Evolutionary conservation across 495 filamentous ascomycete species (phyloP), one percentile per base, ranked within the genome.

Genomic region (Tuber microsphaerosporum): DNA sequence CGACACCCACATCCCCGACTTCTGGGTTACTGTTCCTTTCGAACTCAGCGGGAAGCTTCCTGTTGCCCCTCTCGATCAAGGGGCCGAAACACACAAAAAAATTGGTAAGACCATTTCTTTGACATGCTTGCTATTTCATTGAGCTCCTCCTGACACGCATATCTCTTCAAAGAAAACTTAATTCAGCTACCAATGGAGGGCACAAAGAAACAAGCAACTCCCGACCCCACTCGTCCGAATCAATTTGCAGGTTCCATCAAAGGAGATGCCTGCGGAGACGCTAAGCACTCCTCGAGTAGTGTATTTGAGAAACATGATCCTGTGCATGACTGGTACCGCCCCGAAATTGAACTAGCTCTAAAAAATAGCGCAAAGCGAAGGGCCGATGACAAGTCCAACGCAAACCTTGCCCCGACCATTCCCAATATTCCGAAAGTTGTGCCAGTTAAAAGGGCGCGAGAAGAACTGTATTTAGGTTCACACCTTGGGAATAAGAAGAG

Each of bases 201-300:
- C 4, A 65, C 56, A 65, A 34, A 31, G 56, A 65, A 65, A 34
- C 51, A 26, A 31, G 12, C 51, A 26, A 34, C 26, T 10, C 56
- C 26, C 14, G 12, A 34, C 8, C 26, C 26, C 26, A 4, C 31
- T 65, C 56, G 31, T 17, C 26, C 26, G 56, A 6, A 34, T 34
- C 26, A 16, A 19, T 34, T 12, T 14, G 56, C 26, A 34, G 34
- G 76, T n/a, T 39, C 10, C 2, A 31, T 56, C 20, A 75, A 82
- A 71, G 43, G 20, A 20, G 77, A 75, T 61, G n/a, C n/a, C n/a
- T 26, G 10, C 9, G 22, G 4, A 1, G n/a, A 61, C n/a, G 1
- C 51, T 12, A 14, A 61, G 51, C 8, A 26, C 10, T 12, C n/a
- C 10, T 61, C 10, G 22, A 61, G 79, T 16, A 73, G 44, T 1